Evolutionary conservation across 176 grass and related monocot species (phyloP).

Genomic region (Alloteropsis semialata): DNA sequence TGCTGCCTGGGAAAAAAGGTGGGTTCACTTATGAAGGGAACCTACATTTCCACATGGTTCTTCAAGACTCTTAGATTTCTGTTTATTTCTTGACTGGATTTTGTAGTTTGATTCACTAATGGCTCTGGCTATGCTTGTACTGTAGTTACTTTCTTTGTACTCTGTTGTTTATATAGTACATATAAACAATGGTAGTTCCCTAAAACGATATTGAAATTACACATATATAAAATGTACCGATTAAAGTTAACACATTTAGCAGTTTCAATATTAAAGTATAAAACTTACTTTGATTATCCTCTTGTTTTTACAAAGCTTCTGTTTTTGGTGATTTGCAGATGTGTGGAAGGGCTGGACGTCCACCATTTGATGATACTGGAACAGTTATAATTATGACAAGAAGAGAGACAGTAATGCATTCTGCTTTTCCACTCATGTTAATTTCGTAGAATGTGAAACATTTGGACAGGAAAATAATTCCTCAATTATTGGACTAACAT

Average conservation of each 20-base stretch:
- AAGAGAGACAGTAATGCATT: constrained; percentile 71
- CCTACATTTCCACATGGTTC: background rate
- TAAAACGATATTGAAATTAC: background rate
- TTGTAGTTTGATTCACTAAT: background rate
- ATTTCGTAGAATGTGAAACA: constrained; percentile 8
- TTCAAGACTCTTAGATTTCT: background rate
- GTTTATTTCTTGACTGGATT: background rate
- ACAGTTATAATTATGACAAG: constrained; percentile 99
- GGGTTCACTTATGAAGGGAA: background rate
- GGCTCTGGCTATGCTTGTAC: background rate
- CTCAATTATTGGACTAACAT: constrained; percentile 23
- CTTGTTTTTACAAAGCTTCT: constrained; percentile 29
- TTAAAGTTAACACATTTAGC: background rate
- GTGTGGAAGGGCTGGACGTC: constrained; percentile 94
- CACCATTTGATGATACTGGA: constrained; percentile 97
- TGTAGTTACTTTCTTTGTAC: background rate
- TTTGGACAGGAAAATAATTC: background rate
- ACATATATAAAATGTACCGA: constrained; percentile 2
- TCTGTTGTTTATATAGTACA: background rate
- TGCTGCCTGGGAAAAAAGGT: background rate
- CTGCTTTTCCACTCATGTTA: constrained; percentile 24
- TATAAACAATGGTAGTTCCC: background rate
- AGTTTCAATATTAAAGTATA: constrained; percentile 13
- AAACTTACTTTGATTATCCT: background rate
- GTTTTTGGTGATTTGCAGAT: constrained; percentile 51